Conservation (phyloP, 129 eudicot genomes). For the Oenanthe sinensis region DNA sequence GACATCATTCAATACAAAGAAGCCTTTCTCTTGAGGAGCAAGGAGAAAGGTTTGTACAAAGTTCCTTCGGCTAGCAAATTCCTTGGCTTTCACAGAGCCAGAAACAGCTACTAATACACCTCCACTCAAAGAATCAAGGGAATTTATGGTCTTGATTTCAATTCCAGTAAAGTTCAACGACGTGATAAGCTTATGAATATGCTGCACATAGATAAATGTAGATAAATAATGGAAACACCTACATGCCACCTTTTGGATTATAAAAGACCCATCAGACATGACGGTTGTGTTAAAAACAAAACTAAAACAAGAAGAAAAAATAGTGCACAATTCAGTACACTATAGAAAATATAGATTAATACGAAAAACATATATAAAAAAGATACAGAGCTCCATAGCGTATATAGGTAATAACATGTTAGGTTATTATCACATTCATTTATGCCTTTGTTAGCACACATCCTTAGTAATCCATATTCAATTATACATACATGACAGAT, state of each 20-base stretch:
- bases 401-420: too few species aligned
- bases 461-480: neutral
- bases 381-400: neutral
- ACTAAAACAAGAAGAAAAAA: neutral
- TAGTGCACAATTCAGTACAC: neutral
- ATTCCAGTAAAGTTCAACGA: slow-evolving; percentile 54
- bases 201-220: slow-evolving; percentile 43
- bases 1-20: slow-evolving; percentile 72
- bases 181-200: slow-evolving; percentile 53
- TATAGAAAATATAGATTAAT: neutral
- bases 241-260: neutral
- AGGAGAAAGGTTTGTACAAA: slow-evolving; percentile 80
- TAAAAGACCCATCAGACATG: neutral
- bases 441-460: neutral
- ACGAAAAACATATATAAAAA: neutral
- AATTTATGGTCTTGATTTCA: slow-evolving; percentile 78
- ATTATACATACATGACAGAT: neutral
- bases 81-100: slow-evolving; percentile 56
- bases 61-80: slow-evolving; percentile 56
- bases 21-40: slow-evolving; percentile 90
- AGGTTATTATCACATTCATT: too few species aligned
- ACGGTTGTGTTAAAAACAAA: neutral
- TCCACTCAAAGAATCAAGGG: slow-evolving; percentile 66
- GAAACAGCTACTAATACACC: slow-evolving; percentile 75
- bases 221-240: neutral